Base-by-base conservation (phyloP, 441 rosid species). In the Eutrema salsugineum region DNA sequence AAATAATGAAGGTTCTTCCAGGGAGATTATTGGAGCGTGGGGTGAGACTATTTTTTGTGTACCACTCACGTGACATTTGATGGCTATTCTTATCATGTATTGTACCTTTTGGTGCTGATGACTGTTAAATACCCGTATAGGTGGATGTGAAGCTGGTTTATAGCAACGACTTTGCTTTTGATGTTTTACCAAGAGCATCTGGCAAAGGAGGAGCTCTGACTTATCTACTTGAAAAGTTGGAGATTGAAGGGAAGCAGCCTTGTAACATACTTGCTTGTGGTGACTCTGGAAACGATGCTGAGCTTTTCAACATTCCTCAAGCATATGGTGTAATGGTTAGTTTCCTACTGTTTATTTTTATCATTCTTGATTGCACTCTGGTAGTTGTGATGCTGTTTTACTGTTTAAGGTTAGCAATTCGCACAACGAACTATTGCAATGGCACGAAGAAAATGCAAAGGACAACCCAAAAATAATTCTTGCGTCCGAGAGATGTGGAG, bases 121-220 rank as follows among this genome's bases (percentile, higher is more conserved):
- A 43, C 39, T 19, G 20, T 64, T 33, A 48, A 44, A 35, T 78
- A 58, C 47, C n/a, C 61, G 30, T 62, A 32, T 86, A 88, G 93
- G 83, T 88, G 70, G 88, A 79, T 53, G 82, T 84, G 57, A 88
- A 88, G 75, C 82, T 88, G 68, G 81, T 88, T 39, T 83, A 83
- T 71, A 83, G 91, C 73, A 83, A 82, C 32, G 93, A 86, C 19
- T 78, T 64, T 30, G 93, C 88, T 68, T 77, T 88, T 66, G 93
- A 88, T 71, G 80, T 88, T 30, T 76, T 88, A 72, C 87, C 93
- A 66, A 79, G 66, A 81, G 80, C 86, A 79, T 83, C 93, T 77
- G 93, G 91, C 27, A 88, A 88, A 85, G 89, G 90, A 77, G 91
- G 87, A 33, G 88, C 93, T 62, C 79, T 86, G 44, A 78, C 79